Base-by-base conservation (phyloP, 495 filamentous ascomycete genomes). In the Antarctomyces pellizariae region DNA sequence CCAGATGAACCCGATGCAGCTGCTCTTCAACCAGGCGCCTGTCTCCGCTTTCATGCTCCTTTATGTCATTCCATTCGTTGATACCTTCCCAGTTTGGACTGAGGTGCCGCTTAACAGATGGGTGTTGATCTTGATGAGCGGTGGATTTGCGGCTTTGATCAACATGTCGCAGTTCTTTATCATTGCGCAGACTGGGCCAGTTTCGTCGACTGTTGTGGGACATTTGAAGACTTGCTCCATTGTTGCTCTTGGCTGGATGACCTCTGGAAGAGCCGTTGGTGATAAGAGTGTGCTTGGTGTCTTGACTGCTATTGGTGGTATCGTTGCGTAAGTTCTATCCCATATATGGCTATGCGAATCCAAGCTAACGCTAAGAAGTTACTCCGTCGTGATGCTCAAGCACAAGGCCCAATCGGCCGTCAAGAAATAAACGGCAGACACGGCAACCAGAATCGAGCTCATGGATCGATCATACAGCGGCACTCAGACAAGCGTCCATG, bases 91-190 rank as follows among this genome's bases (percentile, higher is more conserved):
- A 5, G 49, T 46, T 0, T 60, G 62, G 45, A 43, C 45, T 5
- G 48, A 52, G 16, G 56, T 64, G 0, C 52, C 55, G 2, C 33
- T 50, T 3, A 50, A 45, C 34, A 57, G 46, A 18, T 73, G 50
- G 62, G 26, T 55, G 10, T 48, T 69, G 55, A 59, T 71, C 14
- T 18, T 56, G 22, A 49, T 66, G 49, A 60, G 59, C 34, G 71
- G 71, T 5, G 25, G 63, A 8, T 65, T 67, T 31, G 73, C 73
- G 2, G 62, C 59, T 15, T 45, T 75, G 11, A 70, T 79, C 37
- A 78, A 78, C 40, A 52, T 76, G 25, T 71, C 65, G 5, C 71
- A 75, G 38, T 78, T 78, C 38, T 72, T 72, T 39, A 75, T 79
- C 36, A 65, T 78, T 19, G 69, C 64, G 13, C 62, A 62, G 22